Conservation (phyloP, 768 basidiomycete genomes). For the Trametes cubensis region DNA sequence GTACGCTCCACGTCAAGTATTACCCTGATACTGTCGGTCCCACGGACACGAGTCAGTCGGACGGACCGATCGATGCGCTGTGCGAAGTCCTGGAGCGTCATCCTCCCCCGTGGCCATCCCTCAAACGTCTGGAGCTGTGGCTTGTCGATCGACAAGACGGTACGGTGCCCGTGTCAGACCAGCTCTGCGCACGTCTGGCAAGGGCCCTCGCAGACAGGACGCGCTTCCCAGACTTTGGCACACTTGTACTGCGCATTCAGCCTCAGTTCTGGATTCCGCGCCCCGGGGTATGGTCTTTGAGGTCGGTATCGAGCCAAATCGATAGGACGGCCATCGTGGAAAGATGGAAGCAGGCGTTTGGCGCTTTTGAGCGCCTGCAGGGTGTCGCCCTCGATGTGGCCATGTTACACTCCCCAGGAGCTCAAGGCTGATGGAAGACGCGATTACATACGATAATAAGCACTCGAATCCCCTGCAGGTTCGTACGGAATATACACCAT, state of each 20-base stretch:
- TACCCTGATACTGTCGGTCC: background rate
- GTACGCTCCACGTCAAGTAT: background rate
- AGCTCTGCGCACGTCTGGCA: background rate
- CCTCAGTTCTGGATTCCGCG: background rate
- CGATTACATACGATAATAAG: no score
- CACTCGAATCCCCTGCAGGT: no score
- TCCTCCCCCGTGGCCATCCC: background rate
- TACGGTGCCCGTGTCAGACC: background rate
- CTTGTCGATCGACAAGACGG: background rate
- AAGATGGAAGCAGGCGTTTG: background rate
- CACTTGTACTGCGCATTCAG: background rate
- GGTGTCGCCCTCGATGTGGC: background rate
- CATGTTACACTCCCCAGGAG: background rate
- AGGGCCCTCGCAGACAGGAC: background rate
- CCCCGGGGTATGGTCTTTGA: background rate
- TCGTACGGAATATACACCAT: no score
- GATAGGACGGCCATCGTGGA: background rate
- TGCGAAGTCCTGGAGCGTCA: background rate
- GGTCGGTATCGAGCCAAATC: background rate
- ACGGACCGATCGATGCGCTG: background rate
- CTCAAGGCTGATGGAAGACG: no score
- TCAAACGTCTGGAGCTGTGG: background rate
- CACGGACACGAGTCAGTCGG: background rate
- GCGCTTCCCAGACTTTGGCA: background rate
- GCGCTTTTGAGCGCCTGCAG: background rate